Percentiles rank a stretch among this genome's conserved stretches.
These are phyloP conservation scores for Solanum chmielewskii DNA, from an alignment of 257 asterid species.

Conservation along the genomic window DNA sequence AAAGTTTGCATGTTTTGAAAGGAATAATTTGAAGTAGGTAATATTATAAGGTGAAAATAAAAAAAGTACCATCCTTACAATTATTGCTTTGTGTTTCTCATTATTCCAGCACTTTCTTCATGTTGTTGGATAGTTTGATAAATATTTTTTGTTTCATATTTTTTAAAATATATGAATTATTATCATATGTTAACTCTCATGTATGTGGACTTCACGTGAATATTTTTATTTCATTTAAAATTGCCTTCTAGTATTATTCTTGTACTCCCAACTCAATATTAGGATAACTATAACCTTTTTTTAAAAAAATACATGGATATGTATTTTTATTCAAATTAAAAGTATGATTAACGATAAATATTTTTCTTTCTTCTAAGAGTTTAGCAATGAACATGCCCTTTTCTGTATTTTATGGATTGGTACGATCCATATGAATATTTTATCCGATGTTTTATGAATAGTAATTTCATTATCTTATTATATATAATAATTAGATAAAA, in stretches of 20 bases:
- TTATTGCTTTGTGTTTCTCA: neutral
- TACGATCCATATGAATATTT: neutral
- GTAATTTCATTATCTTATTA: too few species aligned
- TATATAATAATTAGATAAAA: too few species aligned
- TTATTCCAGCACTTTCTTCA: neutral
- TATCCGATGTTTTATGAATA: neutral
- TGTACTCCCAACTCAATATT: neutral
- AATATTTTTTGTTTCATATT: neutral
- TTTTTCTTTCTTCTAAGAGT: neutral
- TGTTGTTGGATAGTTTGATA: neutral
- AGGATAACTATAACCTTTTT: neutral
- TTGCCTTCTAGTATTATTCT: neutral
- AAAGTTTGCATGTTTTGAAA: neutral
- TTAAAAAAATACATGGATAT: too few species aligned
- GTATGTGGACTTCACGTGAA: too few species aligned
- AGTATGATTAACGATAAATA: neutral
- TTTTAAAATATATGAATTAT: too few species aligned
- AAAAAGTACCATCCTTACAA: neutral
- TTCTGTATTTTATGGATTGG: too few species aligned
- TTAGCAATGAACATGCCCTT: neutral
- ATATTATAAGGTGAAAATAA: neutral
- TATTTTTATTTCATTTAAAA: too few species aligned
- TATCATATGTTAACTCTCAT: neutral
- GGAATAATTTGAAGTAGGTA: neutral
- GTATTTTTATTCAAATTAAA: neutral